Base-by-base conservation (phyloP, 2,329 filamentous ascomycete species). In the Onygenales sp. region DNA sequence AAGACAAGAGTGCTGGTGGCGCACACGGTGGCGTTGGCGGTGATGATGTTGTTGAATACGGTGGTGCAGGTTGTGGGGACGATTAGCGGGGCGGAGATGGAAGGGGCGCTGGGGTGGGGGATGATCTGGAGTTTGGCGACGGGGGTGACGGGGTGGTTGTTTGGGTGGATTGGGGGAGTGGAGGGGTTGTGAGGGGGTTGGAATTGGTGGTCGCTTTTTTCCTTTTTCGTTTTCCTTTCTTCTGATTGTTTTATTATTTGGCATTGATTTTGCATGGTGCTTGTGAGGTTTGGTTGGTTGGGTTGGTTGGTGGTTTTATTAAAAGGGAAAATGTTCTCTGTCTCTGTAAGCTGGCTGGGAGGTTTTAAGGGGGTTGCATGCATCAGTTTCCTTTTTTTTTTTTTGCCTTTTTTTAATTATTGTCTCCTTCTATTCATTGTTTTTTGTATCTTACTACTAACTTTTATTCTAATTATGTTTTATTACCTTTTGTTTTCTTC, bases 71-170 rank as follows among this genome's bases (percentile, higher is more conserved):
- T 83, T 27, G 79, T 77, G 46, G 75, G 83, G 52, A 86, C 83
- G 0, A 72, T 96, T 17, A 75, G 81, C 44, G 86, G 88, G 4
- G 82, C 89, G 9, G 86, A 91, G 62, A 58, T 80, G 3, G 61
- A 74, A 0, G 92, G 91, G 9, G 88, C 90, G 1, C 72, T 76
- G 2, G 81, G 79, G 0, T 97, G 90, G 76, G 83, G 87, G 2
- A 74, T 75, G 21, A 75, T 92, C 38, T 96, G 89, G 89, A 81
- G 80, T n/a, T 62, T 77, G 21, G 86, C 67, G 3, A 63, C 61
- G 2, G 41, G 67, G 54, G 55, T 57, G 8, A 61, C 63, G 33
- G 69, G 67, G 5, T 54, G 59, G 42, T 56, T 60, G 33, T 73
- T 69, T 57, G 64, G 64, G 32, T 73, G 70, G 71, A 65, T 72